Base-by-base conservation (phyloP, 1,139 yeast genomes). In the Kodamaea suecica region DNA sequence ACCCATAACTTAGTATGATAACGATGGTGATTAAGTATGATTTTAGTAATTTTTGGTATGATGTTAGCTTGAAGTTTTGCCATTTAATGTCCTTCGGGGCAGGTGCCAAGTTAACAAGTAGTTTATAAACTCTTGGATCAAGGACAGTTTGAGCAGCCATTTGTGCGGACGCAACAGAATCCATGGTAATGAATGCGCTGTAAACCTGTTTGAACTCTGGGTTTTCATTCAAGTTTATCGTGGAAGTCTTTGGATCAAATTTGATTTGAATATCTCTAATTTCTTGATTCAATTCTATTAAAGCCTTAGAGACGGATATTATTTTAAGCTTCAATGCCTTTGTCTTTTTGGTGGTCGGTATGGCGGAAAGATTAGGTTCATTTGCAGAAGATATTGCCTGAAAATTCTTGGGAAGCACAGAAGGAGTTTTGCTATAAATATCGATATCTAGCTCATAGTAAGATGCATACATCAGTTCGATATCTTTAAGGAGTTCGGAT, bases 71-170 rank as follows among this genome's bases (percentile, higher is more conserved):
- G 42, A 81, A 80, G 51, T 80, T 82, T 34, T 75, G 77, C 94
- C 94, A 84, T 35, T 77, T 78, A 27, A 84, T 78, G 54, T 84
- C 94, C 41, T 80, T 80, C 1, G 92, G 90, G 8, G 92, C 88
- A 2, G 94, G 94, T 0, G 94, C 94, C 37, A 83, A 61, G 26
- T 76, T 66, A 0, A 85, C 82, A 41, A 83, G 80, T 37, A 84
- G 63, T 46, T 78, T 80, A 51, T 82, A 80, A 7, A 81, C 88
- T 40, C 86, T 67, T 5, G 92, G 92, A 50, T 84, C 92, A 36
- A 84, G 57, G 0, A 84, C 84, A 0, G 92, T 84, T 51, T 84
- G 94, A 0, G 92, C 92, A 3, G 86, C 84, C 86, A 83, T 82
- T 57, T 84, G 94, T 0, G 92, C 92, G 31, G 84, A 78, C 0